Evolutionary conservation across 495 filamentous ascomycete genomes (phyloP), one percentile per base, ranked within the genome.

Genomic region (Trichocladium antarcticum): DNA sequence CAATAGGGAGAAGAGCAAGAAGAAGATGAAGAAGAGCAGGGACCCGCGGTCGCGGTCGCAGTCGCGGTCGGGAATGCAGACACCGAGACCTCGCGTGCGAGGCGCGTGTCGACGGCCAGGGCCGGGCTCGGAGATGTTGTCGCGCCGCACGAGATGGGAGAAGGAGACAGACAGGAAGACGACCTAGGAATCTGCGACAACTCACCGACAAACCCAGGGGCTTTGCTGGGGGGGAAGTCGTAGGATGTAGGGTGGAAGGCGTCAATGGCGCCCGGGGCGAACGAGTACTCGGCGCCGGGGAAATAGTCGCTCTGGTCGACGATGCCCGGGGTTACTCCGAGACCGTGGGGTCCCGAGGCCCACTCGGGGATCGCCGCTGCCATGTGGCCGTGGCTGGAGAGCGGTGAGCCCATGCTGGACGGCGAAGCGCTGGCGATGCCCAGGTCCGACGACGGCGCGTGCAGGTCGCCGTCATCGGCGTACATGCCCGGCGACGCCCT

Each of bases 331-430:
- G 69, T 72, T 41, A 86, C 72, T 9, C 78, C 81, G 29, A 89
- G 68, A 28, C 78, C 80, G 37, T 72, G 68, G 27, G 74, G 70
- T n/a, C 76, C 74, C 19, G 75, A 66, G 45, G 60, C 55, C 77
- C 83, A 86, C 52, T 79, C 56, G 66, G 76, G 62, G 58, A 79
- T 69, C 60, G 72, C 68, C 34, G 76, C 67, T 40, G 76, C 67
- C 42, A 74, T 69, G 35, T 82, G 76, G 15, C 77, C 71, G 49
- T 76, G 74, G 44, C 75, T 76, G 0, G 82, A 83, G 50, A 82
- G 83, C 16, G 89, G 89, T 8, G 89, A 95, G 28, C 83, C 85
- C 56, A 86, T 82, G 28, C 81, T 76, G 5, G 89, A 94, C 1
- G 89, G 92, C 14, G 85, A 75, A 11, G 83, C 81, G 12, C 87